These are phyloP conservation scores for Aspergillus fumigatus DNA, from an alignment of 2,329 filamentous ascomycete species.

Conservation along the genomic window DNA sequence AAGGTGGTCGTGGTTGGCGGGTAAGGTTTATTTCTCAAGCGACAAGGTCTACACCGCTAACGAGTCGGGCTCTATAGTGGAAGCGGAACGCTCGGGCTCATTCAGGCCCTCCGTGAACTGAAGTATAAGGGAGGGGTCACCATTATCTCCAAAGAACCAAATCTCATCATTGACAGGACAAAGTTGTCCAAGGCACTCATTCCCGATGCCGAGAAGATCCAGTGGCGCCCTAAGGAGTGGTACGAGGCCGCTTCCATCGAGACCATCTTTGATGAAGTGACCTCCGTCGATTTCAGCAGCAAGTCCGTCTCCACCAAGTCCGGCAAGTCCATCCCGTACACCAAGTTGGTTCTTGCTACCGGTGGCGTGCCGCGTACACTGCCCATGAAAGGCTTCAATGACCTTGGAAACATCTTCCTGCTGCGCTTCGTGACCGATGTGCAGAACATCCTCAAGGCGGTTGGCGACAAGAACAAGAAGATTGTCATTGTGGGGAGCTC, in stretches of 20 bases:
- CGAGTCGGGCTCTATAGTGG: constrained; percentile 51
- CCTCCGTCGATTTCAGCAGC: constrained; percentile 66
- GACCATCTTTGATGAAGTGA: constrained; percentile 58
- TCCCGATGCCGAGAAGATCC: constrained; percentile 72
- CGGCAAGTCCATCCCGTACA: constrained; percentile 69
- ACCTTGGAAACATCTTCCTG: constrained; percentile 80
- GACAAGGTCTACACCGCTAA: not conserved
- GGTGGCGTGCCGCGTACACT: constrained; percentile 73
- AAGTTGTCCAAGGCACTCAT: constrained; percentile 94
- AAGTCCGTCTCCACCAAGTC: constrained; percentile 72
- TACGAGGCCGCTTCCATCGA: constrained; percentile 62
- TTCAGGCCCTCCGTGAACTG: constrained; percentile 76
- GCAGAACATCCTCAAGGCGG: constrained; percentile 70
- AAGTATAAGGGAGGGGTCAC: constrained; percentile 79
- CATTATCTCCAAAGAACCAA: constrained; percentile 76
- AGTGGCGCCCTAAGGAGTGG: constrained; percentile 71
- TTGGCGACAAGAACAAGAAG: constrained; percentile 81
- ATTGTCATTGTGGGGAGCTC: constrained; percentile 87
- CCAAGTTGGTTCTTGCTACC: constrained; percentile 84
- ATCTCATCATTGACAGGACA: constrained; percentile 84
- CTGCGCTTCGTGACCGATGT: constrained; percentile 74
- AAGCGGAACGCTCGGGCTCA: constrained; percentile 72
- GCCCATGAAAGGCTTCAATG: constrained; percentile 79
- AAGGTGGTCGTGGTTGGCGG: constrained; percentile 79
- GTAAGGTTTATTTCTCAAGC: constrained; percentile 30